A percentile compares a stretch with the other conserved stretches of the same genome.
Evolutionary conservation across 176 grass and related monocot genomes (phyloP).

Genomic region (Hordeum vulgare): DNA sequence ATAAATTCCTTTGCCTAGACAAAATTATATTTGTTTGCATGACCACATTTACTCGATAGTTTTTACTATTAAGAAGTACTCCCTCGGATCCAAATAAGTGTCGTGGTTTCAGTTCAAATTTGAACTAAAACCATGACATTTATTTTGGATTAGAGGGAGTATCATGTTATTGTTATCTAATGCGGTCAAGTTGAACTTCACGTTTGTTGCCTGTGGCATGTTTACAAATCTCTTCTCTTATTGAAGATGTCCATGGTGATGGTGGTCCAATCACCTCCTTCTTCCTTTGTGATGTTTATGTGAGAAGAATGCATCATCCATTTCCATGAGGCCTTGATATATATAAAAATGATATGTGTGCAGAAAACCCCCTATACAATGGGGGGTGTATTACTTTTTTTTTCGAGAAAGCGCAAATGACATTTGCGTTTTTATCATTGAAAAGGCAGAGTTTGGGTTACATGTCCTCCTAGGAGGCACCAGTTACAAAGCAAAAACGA

Average conservation of each 20-base stretch:
- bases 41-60: neutral
- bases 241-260: neutral
- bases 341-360: too few species aligned
- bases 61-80: neutral
- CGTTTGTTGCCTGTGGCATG: neutral
- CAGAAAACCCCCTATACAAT: too few species aligned
- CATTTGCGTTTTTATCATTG: too few species aligned
- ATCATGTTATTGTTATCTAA: neutral
- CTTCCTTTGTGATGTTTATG: neutral
- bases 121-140: too few species aligned
- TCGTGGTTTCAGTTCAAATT: neutral
- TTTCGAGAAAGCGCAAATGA: too few species aligned
- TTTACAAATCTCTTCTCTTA: neutral
- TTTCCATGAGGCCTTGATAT: neutral
- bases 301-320: neutral
- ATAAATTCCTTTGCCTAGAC: neutral
- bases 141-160: neutral
- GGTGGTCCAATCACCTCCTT: neutral
- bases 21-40: conserved; percentile 10
- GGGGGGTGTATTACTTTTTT: too few species aligned
- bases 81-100: too few species aligned
- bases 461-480: too few species aligned
- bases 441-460: too few species aligned
- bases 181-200: neutral
- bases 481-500: too few species aligned